Percentiles rank a stretch among this genome's conserved stretches.
phyloP scores from a whole-genome alignment of 768 basidiomycete genomes.

The Lactifluus hygrophoroides region DNA sequence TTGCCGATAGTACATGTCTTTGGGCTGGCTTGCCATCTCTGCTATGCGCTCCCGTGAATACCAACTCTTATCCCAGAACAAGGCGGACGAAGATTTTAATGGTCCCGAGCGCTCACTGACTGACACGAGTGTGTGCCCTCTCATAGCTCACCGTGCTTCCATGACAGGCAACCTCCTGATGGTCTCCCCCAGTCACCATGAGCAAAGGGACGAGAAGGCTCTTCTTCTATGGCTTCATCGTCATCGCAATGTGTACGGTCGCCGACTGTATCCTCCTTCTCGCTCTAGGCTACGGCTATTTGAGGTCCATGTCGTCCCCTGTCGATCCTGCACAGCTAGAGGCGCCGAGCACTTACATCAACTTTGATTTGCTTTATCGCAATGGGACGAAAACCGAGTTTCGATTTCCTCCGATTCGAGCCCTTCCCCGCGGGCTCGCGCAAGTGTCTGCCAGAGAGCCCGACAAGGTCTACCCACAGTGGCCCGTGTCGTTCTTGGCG shows the following conservation, averaged over 20 bases:
- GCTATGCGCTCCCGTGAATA: not conserved
- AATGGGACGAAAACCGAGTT: slow-evolving; percentile 2
- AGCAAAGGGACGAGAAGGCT: not conserved
- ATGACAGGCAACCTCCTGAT: not conserved
- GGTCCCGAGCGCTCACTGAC: not conserved
- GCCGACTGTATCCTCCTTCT: not conserved
- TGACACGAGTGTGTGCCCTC: not conserved
- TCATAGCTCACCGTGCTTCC: not conserved
- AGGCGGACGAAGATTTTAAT: not conserved
- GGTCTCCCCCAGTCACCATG: not conserved
- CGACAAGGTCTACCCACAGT: slow-evolving; percentile 1
- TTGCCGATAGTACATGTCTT: too few species aligned
- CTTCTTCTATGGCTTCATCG: not conserved
- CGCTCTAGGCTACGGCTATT: slow-evolving; percentile 5
- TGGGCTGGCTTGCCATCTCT: not conserved
- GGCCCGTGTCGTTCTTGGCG: slow-evolving; percentile 7
- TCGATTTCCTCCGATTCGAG: not conserved
- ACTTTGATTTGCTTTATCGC: slow-evolving; percentile 8
- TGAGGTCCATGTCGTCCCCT: not conserved
- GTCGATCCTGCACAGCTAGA: not conserved
- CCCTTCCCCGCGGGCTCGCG: not conserved
- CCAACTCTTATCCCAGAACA: not conserved
- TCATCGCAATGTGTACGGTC: not conserved
- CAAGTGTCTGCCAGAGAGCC: slow-evolving; percentile 6
- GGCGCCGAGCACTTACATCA: slow-evolving; percentile 6